Percentiles rank a stretch among this genome's conserved stretches.
Evolutionary conservation across 2,329 filamentous ascomycete species (phyloP).

Genomic region (Arthroderma sp.): DNA sequence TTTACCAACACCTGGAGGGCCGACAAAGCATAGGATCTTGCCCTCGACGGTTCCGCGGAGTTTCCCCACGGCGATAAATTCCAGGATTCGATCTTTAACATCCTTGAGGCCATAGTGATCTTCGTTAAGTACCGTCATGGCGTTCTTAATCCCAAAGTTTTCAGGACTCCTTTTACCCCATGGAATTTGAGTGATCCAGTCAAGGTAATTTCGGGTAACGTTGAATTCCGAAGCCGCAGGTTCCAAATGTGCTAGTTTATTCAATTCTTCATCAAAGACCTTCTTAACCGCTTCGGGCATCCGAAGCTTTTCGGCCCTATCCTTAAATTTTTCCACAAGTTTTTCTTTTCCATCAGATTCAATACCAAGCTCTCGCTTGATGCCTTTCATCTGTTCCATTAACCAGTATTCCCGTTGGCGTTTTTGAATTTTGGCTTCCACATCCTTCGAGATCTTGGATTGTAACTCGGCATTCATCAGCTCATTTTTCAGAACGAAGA

Average conservation of each 20-base stretch:
- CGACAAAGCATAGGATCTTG: conserved; percentile 96
- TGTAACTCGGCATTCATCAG: conserved; percentile 96
- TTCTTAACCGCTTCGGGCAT: conserved; percentile 97
- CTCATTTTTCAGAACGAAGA: conserved; percentile 92
- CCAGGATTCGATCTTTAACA: conserved; percentile 93
- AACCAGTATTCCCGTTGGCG: conserved; percentile 96
- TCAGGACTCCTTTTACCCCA: conserved; percentile 93
- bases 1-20: conserved; percentile 93
- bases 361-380: conserved; percentile 84
- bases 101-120: conserved; percentile 96
- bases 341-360: conserved; percentile 98
- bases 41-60: conserved; percentile 92
- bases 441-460: conserved; percentile 94
- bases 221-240: conserved; percentile 97
- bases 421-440: conserved; percentile 94
- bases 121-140: conserved; percentile 79
- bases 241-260: conserved; percentile 90
- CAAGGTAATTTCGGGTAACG: conserved; percentile 92
- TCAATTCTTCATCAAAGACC: conserved; percentile 95
- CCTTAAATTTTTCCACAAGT: conserved; percentile 91
- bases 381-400: conserved; percentile 99
- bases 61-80: conserved; percentile 97
- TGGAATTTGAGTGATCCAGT: conserved; percentile 96
- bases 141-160: conserved; percentile 91
- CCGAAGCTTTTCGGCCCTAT: conserved; percentile 81